A percentile compares a stretch with the other conserved stretches of the same genome.
These are phyloP conservation scores for Calocera viscosa DNA, from an alignment of 768 basidiomycete species.

Conservation along the genomic window DNA sequence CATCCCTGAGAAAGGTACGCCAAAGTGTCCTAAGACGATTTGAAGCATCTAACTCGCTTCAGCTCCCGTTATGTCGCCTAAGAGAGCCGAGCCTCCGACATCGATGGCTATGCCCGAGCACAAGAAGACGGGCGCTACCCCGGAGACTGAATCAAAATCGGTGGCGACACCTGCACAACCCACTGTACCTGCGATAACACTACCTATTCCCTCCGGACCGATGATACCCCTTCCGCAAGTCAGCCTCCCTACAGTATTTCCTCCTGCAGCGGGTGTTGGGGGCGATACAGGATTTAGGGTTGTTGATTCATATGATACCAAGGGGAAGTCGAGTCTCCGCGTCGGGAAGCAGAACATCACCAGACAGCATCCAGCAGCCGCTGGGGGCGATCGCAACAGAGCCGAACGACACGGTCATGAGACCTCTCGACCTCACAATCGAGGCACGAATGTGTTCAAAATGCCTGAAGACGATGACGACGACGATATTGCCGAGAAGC, in stretches of 20 bases:
- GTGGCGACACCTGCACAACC: neutral
- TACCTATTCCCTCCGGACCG: neutral
- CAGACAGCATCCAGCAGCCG: neutral
- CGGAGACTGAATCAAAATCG: neutral
- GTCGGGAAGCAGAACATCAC: neutral
- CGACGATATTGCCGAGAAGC: slow-evolving; percentile 2
- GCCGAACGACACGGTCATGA: neutral
- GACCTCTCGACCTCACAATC: neutral
- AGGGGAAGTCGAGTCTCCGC: slow-evolving; percentile 17
- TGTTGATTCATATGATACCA: slow-evolving; percentile 20
- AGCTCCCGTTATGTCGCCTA: neutral
- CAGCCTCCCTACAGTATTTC: neutral
- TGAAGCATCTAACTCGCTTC: neutral
- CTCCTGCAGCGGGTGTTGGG: neutral
- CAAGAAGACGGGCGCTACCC: neutral
- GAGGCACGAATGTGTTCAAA: neutral
- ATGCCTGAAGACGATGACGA: neutral
- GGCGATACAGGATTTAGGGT: neutral
- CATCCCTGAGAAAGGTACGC: neutral
- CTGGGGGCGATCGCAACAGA: neutral
- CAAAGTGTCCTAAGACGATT: neutral
- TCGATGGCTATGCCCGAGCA: neutral
- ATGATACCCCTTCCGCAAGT: slow-evolving; percentile 4
- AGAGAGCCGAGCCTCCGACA: neutral
- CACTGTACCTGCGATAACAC: neutral